Evolutionary conservation across 139 green algal species (phyloP).

Genomic region (Chlorella sp.): DNA sequence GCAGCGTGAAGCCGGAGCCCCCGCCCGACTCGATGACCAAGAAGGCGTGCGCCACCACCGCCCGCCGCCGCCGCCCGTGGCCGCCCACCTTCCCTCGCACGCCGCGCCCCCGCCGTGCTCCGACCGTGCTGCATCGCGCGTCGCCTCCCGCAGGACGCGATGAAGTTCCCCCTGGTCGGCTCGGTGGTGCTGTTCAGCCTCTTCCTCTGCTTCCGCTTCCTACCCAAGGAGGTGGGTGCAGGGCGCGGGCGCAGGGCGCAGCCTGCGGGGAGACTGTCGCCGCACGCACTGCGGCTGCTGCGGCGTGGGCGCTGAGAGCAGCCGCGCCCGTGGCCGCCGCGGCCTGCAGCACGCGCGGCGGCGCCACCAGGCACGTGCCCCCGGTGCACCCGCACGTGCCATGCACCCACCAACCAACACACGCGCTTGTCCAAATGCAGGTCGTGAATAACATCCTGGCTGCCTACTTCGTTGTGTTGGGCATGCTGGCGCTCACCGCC

Average conservation of each 20-base stretch:
- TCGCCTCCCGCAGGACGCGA: slow-evolving; percentile 72
- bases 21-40: slow-evolving; percentile 85
- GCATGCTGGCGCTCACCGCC: slow-evolving; percentile 73
- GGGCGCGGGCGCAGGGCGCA: no score
- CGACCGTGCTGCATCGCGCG: no score
- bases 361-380: no score
- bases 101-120: not conserved
- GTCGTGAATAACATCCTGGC: slow-evolving; percentile 49
- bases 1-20: slow-evolving; percentile 76
- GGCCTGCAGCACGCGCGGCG: no score
- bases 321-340: no score
- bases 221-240: slow-evolving; percentile 88
- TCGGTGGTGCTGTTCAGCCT: slow-evolving; percentile 91
- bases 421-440: slow-evolving; percentile 66
- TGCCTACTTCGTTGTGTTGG: slow-evolving; percentile 94
- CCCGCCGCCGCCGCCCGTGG: not conserved
- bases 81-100: not conserved
- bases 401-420: no score
- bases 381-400: no score
- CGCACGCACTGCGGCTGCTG: no score
- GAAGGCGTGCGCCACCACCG: slow-evolving; percentile 34
- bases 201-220: slow-evolving; percentile 95
- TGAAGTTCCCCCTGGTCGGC: slow-evolving; percentile 95
- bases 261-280: no score
- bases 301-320: no score